These are phyloP conservation scores for Talaromyces sp. DNA, from an alignment of 2,329 filamentous ascomycete genomes.

Conservation along the genomic window DNA sequence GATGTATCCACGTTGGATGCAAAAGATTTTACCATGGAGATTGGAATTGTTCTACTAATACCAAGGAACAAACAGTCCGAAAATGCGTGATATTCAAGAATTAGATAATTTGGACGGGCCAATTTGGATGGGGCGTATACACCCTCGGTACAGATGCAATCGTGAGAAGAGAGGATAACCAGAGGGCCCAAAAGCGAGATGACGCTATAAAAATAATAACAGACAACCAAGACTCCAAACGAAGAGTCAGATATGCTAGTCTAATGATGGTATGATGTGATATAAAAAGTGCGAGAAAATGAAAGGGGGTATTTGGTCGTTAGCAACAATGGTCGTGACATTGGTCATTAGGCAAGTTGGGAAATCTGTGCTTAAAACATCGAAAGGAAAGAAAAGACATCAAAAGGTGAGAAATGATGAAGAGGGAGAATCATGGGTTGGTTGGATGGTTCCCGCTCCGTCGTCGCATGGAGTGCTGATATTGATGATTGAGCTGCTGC, in stretches of 20 bases:
- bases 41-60: no score
- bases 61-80: no score
- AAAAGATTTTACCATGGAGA: no score
- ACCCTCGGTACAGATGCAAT: no score
- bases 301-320: background rate
- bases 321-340: background rate
- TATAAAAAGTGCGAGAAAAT: background rate
- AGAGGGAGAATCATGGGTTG: background rate
- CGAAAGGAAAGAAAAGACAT: background rate
- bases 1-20: no score
- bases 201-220: background rate
- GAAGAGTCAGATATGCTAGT: background rate
- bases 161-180: no score
- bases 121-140: no score
- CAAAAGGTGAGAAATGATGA: no score
- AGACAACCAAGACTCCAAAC: background rate
- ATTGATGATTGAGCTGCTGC: background rate
- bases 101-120: no score
- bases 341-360: background rate
- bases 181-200: background rate
- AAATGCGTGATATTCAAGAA: no score
- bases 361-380: background rate
- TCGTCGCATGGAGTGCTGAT: background rate
- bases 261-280: background rate
- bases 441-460: background rate